Base-by-base conservation (phyloP, 495 filamentous ascomycete genomes). In the Copromyces sp. region DNA sequence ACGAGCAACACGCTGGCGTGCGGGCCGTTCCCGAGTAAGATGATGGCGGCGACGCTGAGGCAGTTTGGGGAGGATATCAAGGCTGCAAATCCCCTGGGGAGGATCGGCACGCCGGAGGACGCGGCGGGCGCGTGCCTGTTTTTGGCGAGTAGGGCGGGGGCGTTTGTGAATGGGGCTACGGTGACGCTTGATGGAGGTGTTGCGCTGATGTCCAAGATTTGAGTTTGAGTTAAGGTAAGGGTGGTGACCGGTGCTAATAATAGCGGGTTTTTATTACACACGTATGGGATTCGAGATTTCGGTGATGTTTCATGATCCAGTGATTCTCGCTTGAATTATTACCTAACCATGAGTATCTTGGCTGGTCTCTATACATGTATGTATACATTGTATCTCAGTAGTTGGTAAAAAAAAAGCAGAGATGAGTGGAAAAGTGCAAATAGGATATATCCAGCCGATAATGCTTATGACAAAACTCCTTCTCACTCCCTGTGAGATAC, bases 11-110 rank as follows among this genome's bases (percentile, higher is more conserved):
- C 75, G 45, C 71, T 95, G 70, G 92, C 92, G 40, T 94, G 92
- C 75, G 92, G 92, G 11, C 92, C 92, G 16, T 95, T 95, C 75
- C 84, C 92, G 78, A 91, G 88, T 73, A 93, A 93, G 82, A 95
- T 94, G 92, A 94, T 93, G 92, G 88, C 88, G 12, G 89, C 86
- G 47, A 93, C 91, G 47, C 79, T 94, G 70, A 81, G 88, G 73
- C 78, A 82, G 7, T 87, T 88, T 73, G 86, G 86, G 53, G 90
- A 93, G 14, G 78, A 79, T 38, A 92, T 95, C 76, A 86, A 88
- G 79, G 80, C 74, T 0, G 86, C 84, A 14, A 88, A 91, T 71
- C 93, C 93, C n/a, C 78, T 93, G 73, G 87, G 87, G 6, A 84
- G 93, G 32, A 92, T 94, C 70, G 93, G 93, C 9, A 85, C 82